Base-by-base conservation (phyloP, 805 yeast species). In the Pichia occidentalis region DNA sequence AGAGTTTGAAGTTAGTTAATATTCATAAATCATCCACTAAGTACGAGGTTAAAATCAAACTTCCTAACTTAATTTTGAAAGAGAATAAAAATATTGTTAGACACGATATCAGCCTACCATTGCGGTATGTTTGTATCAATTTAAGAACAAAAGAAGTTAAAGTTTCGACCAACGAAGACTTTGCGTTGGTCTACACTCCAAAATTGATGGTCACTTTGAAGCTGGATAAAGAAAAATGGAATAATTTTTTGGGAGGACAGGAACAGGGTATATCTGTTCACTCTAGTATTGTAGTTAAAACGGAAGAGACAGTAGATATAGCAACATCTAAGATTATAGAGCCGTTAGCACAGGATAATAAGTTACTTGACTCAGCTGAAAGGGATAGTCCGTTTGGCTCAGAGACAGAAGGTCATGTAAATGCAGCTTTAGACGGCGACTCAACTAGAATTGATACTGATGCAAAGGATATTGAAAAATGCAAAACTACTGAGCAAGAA, bases 81-180 rank as follows among this genome's bases (percentile, higher is more conserved):
- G 18, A 17, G 9, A 14, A 34, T 18, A 51, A 45, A 4, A 46
- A n/a, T n/a, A n/a, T 57, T 1, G 46, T 52, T 13, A 45, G 47
- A 25, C 42, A 46, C 4, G 44, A 45, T 5, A 30, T 44, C 1
- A 24, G 22, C n/a, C 28, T 43, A 24, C 52, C 62, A 22, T 35
- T 60, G 9, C 50, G 73, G 29, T 69, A 57, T 42, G 67, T 70
- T 32, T 60, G 54, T 36, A 31, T 59, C n/a, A 47, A 52, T 26
- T 21, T 57, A 4, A 38, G 42, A n/a, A 43, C 48, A 2, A 53
- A 47, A n/a, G 42, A 42, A 16, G 53, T 59, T 9, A 31, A 41
- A 14, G 32, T 55, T 2, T 56, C 59, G 14, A 49, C 58, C 0
- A 52, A 50, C 32, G 58, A 56, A 29, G 28, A 44, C 4, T 54